Evolutionary conservation across 495 filamentous ascomycete genomes (phyloP).

Genomic region (Parathielavia appendiculata): DNA sequence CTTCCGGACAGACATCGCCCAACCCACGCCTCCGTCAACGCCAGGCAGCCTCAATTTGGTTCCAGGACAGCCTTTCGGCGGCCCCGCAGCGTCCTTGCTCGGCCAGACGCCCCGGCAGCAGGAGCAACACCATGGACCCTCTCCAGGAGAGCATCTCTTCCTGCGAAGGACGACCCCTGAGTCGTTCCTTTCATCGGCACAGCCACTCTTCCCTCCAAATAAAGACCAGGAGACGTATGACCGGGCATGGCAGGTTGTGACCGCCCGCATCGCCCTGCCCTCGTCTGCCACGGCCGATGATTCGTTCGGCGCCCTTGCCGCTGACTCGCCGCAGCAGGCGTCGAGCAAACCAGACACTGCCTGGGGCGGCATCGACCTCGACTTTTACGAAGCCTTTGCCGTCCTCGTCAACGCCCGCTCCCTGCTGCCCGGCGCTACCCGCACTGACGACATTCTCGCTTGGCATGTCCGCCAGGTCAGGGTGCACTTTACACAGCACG

Average conservation of each 20-base stretch:
- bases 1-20: slow-evolving; percentile 43
- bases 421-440: slow-evolving; percentile 39
- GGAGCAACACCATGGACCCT: not conserved
- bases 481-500: slow-evolving; percentile 46
- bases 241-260: slow-evolving; percentile 64
- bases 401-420: slow-evolving; percentile 37
- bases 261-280: slow-evolving; percentile 56
- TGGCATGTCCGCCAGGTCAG: slow-evolving; percentile 52
- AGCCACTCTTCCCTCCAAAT: slow-evolving; percentile 25
- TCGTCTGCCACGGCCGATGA: slow-evolving; percentile 40
- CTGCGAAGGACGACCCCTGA: not conserved
- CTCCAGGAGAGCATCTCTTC: not conserved
- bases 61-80: slow-evolving; percentile 39
- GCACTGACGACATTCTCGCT: slow-evolving; percentile 45
- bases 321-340: slow-evolving; percentile 35
- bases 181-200: slow-evolving; percentile 10
- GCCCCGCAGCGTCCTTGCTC: slow-evolving; percentile 20
- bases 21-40: slow-evolving; percentile 41
- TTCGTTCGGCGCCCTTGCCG: slow-evolving; percentile 38
- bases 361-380: slow-evolving; percentile 13
- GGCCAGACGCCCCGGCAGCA: not conserved
- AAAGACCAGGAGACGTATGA: slow-evolving; percentile 59
- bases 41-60: slow-evolving; percentile 33
- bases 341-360: slow-evolving; percentile 7
- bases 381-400: slow-evolving; percentile 42